Base-by-base conservation (phyloP, 805 yeast genomes). In the Phaffomyces antillensis region DNA sequence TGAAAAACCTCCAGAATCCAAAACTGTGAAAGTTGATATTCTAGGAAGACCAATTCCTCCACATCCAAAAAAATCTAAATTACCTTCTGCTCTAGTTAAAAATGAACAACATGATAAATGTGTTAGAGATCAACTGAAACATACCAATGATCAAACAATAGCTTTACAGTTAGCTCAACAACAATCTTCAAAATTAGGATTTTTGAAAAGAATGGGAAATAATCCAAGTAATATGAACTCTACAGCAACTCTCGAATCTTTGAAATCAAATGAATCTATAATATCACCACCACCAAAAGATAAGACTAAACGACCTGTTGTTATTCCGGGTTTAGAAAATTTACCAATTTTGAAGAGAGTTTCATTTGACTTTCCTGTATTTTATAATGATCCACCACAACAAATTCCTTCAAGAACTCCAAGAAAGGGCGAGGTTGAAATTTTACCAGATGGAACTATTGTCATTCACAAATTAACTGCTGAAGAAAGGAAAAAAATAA, bases 381-480 rank as follows among this genome's bases (percentile, higher is more conserved):
- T 87, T 56, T 76, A 75, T 32, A 75, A 76, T 49, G 96, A 90
- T 61, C 97, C 97, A 1, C 96, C 96, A 1, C 97, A 90, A 57
- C 96, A 89, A 59, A 85, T 90, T 46, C 97, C 97, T 3, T 84
- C 95, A 2, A 69, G 95, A 57, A 75, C 72, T 42, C 96, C 97
- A 15, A 71, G 85, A 53, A 73, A 76, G 52, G 97, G 97, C 36
- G 91, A 88, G 61, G 95, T 83, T 13, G 85, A 79, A 52, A 68
- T 79, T 2, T 55, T 72, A 41, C 64, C 73, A n/a, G 72, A 71
- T 53, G 86, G 86, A 0, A 62, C 70, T 0, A 69, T 79, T 15
- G 68, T 73, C 8, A 67, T 80, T 17, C 75, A 76, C 48, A 78
- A 81, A 28, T 61, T 79, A 32, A 65, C 79, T 2, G 74, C 76